phyloP scores from a whole-genome alignment of 495 filamentous ascomycete genomes.

The Talaromyces nanjingensis region DNA sequence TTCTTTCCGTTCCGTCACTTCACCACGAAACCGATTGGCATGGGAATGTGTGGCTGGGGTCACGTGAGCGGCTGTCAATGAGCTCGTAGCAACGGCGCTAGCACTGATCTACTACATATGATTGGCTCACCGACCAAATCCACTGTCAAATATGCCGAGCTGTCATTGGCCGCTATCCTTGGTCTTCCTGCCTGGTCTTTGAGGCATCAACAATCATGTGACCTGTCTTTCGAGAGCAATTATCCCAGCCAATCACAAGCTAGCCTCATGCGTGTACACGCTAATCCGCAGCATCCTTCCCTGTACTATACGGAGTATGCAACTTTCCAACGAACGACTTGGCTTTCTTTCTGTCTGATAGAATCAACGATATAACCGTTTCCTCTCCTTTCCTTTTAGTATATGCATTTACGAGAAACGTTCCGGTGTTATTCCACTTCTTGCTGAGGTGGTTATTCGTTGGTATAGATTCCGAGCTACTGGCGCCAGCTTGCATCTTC shows the following conservation, averaged over 20 bases:
- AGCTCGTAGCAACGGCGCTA: neutral
- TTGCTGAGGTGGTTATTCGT: neutral
- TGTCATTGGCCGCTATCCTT: neutral
- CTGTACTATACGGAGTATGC: no score
- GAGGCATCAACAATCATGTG: neutral
- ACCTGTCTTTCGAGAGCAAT: neutral
- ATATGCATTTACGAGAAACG: neutral
- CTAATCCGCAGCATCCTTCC: neutral
- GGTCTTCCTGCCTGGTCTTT: neutral
- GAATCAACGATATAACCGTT: neutral
- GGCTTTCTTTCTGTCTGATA: neutral
- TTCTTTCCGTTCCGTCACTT: neutral
- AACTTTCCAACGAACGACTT: neutral
- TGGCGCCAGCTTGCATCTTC: neutral
- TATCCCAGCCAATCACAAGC: neutral
- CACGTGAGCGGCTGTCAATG: constrained; percentile 12
- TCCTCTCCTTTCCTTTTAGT: neutral
- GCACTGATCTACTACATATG: neutral
- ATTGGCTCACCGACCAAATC: neutral
- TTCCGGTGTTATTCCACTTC: neutral
- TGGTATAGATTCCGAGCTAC: neutral
- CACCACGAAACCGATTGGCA: neutral
- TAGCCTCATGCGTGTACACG: neutral
- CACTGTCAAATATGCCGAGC: neutral
- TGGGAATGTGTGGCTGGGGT: constrained; percentile 18